Base-by-base conservation (phyloP, 192 early-diverging fungal genomes). In the Gonapodya prolifera region DNA sequence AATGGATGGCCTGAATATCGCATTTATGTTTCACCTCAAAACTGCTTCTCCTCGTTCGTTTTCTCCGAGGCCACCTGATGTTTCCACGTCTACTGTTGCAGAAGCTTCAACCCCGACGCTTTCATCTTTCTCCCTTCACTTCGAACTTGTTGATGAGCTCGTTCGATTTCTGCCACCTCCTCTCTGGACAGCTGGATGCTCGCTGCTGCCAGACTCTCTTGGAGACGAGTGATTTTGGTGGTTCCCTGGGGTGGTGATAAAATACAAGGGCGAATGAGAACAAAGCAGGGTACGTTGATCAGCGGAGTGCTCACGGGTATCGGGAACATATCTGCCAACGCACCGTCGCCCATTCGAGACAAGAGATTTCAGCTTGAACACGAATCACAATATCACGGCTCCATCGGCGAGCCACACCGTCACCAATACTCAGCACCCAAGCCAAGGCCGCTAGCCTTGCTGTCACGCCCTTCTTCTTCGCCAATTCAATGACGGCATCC, bases 401-500 rank as follows among this genome's bases (percentile, higher is more conserved):
- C n/a, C n/a, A n/a, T n/a, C n/a, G n/a, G n/a, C n/a, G 8, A 8
- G 23, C 8, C 45, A 16, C 45, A 61, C 45, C 45, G 23, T 73
- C 71, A 13, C 71, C 71, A 13, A 2, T 18, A 29, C 28, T 73
- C 31, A 73, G 31, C 16, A 73, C 28, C 71, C 71, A 73, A 18
- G 71, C 71, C 71, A 73, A 32, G 8, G 71, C 71, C 2, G 29
- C 8, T 73, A 16, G 71, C 16, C 28, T 30, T 32, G 71, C 71
- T 13, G 71, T 73, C 2, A 16, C 79, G 77, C 30, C 70, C 74
- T 86, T 89, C 1, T n/a, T 1, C 35, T 80, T 79, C 13, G 89
- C 91, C 35, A 89, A 33, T 0, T 28, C 75, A 32, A 84, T 75
- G 34, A 92, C 74, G 1, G 79, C 81, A 34, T 89, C 81, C 18